Evolutionary conservation across 805 yeast species (phyloP).

Genomic region (Starmera pachycereana): DNA sequence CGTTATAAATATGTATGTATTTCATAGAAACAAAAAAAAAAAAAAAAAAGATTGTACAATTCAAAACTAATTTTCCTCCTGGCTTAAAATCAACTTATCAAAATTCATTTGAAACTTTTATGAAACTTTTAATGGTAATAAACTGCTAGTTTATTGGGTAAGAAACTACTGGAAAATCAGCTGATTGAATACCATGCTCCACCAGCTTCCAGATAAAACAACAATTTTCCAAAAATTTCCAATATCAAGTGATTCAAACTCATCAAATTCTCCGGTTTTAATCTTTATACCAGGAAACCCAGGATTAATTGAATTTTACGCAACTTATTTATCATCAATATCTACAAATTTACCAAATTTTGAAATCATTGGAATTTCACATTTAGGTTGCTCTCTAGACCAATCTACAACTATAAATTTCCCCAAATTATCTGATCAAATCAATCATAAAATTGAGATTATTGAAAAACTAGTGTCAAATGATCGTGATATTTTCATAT

Average conservation of each 20-base stretch:
- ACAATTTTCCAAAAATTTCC: no score
- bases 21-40: no score
- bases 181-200: no score
- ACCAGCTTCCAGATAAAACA: no score
- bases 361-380: conserved; percentile 53
- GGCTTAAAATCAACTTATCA: no score
- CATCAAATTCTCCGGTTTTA: conserved; percentile 26
- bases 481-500: conserved; percentile 30
- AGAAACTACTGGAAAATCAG: no score
- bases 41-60: no score
- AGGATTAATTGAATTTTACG: conserved; percentile 58
- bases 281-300: conserved; percentile 73
- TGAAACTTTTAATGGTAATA: no score
- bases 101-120: no score
- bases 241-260: not conserved
- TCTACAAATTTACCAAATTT: conserved; percentile 31
- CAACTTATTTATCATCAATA: conserved; percentile 36
- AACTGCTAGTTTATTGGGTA: no score
- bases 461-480: conserved; percentile 23
- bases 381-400: conserved; percentile 41
- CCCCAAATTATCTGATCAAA: conserved; percentile 42
- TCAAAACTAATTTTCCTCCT: no score
- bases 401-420: conserved; percentile 12
- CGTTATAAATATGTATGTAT: no score
- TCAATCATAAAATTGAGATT: conserved; percentile 46